phyloP scores from a whole-genome alignment of 805 yeast genomes.

The Crinitomyces ghanaensis region DNA sequence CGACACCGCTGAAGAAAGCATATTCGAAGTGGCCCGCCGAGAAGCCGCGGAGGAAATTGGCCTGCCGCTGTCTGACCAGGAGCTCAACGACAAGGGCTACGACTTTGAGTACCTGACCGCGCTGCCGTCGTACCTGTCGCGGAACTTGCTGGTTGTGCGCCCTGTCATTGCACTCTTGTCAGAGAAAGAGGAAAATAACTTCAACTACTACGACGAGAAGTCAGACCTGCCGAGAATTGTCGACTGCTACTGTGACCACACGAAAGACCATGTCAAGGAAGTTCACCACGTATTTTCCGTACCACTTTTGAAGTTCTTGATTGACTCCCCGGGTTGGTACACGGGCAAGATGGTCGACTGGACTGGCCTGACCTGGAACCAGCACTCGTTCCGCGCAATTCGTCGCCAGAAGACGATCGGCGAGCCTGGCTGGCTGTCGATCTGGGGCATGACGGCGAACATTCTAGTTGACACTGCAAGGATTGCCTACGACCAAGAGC shows the following conservation, averaged over 20 bases:
- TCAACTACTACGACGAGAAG: conserved; percentile 2
- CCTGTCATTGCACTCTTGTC: conserved; percentile 41
- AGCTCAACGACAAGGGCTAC: conserved; percentile 35
- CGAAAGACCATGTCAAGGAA: conserved; percentile 17
- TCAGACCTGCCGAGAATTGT: conserved; percentile 15
- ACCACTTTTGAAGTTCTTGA: conserved; percentile 18
- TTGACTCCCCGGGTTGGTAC: conserved; percentile 14
- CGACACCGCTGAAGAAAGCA: conserved; percentile 49
- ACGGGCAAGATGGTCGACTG: conserved; percentile 21
- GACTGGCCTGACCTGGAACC: conserved; percentile 26
- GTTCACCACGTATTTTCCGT: conserved; percentile 24
- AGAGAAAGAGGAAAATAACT: neutral
- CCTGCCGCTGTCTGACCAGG: conserved; percentile 21
- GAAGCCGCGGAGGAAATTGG: conserved; percentile 89
- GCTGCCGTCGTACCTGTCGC: conserved; percentile 70
- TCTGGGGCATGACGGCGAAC: conserved; percentile 35
- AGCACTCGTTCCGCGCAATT: conserved; percentile 23
- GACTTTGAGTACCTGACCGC: conserved; percentile 47
- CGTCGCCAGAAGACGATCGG: conserved; percentile 21
- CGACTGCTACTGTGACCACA: conserved; percentile 5
- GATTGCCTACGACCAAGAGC: conserved; percentile 23
- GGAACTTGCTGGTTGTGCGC: conserved; percentile 71
- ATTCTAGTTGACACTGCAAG: conserved; percentile 30
- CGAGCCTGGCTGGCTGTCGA: conserved; percentile 21
- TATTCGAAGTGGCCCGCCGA: conserved; percentile 65